Evolutionary conservation across 169 alveolate genomes (phyloP).

Genomic region (Cryptosporidium ubiquitum): DNA sequence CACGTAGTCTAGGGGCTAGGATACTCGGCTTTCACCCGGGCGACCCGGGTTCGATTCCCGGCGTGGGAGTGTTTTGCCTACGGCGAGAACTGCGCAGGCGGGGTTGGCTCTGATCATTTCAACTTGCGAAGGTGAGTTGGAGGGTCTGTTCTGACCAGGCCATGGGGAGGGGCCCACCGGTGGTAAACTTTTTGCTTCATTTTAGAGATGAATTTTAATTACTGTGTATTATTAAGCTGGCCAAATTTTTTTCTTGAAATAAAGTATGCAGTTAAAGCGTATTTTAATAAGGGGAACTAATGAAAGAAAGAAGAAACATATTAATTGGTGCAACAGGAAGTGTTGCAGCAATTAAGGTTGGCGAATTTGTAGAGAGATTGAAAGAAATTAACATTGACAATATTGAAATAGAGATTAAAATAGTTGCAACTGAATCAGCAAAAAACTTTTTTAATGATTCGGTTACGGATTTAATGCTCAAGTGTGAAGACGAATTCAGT

Average conservation of each 20-base stretch:
- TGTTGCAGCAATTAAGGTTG: slow-evolving; percentile 89
- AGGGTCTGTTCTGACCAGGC: no score
- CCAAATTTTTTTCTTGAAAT: no score
- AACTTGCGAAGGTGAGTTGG: no score
- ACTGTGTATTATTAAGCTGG: no score
- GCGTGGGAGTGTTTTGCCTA: slow-evolving; percentile 79
- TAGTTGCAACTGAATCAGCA: slow-evolving; percentile 79
- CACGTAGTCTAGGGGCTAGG: slow-evolving; percentile 84
- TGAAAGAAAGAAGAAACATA: slow-evolving; percentile 72
- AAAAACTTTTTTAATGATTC: slow-evolving; percentile 75
- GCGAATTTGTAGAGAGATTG: slow-evolving; percentile 78
- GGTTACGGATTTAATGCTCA: background rate
- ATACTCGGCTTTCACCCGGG: slow-evolving; percentile 83
- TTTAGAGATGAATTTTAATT: no score
- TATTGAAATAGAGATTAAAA: slow-evolving; percentile 77
- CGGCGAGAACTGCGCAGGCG: background rate
- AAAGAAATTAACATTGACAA: slow-evolving; percentile 34
- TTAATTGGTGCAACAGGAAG: slow-evolving; percentile 89
- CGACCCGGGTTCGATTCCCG: slow-evolving; percentile 85
- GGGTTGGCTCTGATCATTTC: no score
- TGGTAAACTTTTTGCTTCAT: no score
- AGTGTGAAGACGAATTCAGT: slow-evolving; percentile 84
- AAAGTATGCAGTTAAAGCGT: background rate
- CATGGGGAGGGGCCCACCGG: no score
- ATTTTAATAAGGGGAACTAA: background rate